A percentile compares a stretch with the other conserved stretches of the same genome.
Evolutionary conservation across 495 filamentous ascomycete species (phyloP).

Genomic region (Xylaria longipes): DNA sequence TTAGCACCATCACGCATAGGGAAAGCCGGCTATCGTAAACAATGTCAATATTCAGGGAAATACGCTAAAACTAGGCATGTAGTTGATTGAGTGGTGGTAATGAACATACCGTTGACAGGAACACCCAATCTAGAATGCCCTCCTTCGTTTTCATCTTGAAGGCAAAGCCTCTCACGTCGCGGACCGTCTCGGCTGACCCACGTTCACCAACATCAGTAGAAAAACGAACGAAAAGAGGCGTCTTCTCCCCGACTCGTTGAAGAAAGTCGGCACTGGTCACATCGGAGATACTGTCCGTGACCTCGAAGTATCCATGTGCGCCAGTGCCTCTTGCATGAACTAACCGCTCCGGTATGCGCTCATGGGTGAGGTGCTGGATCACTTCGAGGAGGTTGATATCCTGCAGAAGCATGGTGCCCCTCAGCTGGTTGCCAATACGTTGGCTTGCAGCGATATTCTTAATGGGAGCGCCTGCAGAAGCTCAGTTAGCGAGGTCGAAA

Average conservation of each 20-base stretch:
- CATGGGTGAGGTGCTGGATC: slow-evolving; percentile 70
- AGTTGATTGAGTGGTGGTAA: background rate
- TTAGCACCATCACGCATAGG: slow-evolving; percentile 62
- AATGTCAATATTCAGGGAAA: background rate
- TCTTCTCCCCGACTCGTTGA: slow-evolving; percentile 24
- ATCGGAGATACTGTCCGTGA: slow-evolving; percentile 62
- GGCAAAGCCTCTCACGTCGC: slow-evolving; percentile 72
- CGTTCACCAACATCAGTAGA: slow-evolving; percentile 68
- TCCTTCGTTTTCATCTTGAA: slow-evolving; percentile 62
- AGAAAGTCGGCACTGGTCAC: slow-evolving; percentile 45
- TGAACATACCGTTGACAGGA: slow-evolving; percentile 38
- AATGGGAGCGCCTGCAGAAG: slow-evolving; percentile 22
- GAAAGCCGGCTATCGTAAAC: slow-evolving; percentile 39
- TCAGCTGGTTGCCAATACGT: slow-evolving; percentile 26
- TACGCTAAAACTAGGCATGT: no score
- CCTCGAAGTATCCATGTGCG: slow-evolving; percentile 67
- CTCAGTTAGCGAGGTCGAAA: background rate
- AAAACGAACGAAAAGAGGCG: slow-evolving; percentile 57
- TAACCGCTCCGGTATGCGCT: slow-evolving; percentile 62
- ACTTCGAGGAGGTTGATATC: slow-evolving; percentile 60
- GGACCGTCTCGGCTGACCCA: slow-evolving; percentile 69
- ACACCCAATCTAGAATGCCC: slow-evolving; percentile 45
- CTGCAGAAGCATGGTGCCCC: slow-evolving; percentile 26
- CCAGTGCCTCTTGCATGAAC: slow-evolving; percentile 69
- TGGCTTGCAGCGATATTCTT: slow-evolving; percentile 15